Evolutionary conservation across 139 green algal genomes (phyloP).

Genomic region (Chlamydomonas schloesseri): DNA sequence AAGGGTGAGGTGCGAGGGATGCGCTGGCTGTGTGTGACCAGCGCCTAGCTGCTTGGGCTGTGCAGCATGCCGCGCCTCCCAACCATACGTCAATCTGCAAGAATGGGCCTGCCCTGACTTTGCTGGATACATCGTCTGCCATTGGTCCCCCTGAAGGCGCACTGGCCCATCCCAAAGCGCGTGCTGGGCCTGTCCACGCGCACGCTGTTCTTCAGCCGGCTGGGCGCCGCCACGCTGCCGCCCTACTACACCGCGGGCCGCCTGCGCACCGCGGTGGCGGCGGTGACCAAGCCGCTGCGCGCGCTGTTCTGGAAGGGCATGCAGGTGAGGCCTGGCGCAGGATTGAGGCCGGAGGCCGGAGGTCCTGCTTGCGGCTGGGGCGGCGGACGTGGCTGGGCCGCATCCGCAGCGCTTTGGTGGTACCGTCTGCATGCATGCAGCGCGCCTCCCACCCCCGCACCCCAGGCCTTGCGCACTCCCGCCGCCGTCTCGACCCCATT

Average conservation of each 20-base stretch:
- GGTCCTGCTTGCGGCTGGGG: too few relatives aligned
- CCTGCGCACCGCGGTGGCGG: not conserved
- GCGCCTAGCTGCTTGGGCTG: too few relatives aligned
- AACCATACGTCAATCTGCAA: too few relatives aligned
- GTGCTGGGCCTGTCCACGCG: not conserved
- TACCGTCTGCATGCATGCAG: too few relatives aligned
- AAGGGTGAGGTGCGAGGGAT: too few relatives aligned
- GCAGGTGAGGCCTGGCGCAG: not conserved
- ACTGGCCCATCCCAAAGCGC: conserved; percentile 17
- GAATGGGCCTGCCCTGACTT: too few relatives aligned
- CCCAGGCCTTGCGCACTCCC: not conserved
- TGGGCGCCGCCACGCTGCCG: not conserved
- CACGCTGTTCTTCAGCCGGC: not conserved
- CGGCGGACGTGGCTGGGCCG: too few relatives aligned
- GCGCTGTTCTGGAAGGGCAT: conserved; percentile 10
- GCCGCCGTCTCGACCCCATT: not conserved
- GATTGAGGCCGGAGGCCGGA: not conserved
- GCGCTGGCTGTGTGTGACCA: too few relatives aligned
- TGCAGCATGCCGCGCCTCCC: too few relatives aligned
- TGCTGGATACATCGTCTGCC: too few relatives aligned
- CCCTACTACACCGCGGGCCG: not conserved
- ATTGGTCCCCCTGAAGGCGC: not conserved
- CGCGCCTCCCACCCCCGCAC: not conserved
- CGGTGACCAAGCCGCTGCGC: not conserved
- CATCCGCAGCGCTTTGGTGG: too few relatives aligned